Evolutionary conservation across 768 basidiomycete genomes (phyloP), one percentile per base, ranked within the genome.

Genomic region (Thelephora ganbajun): DNA sequence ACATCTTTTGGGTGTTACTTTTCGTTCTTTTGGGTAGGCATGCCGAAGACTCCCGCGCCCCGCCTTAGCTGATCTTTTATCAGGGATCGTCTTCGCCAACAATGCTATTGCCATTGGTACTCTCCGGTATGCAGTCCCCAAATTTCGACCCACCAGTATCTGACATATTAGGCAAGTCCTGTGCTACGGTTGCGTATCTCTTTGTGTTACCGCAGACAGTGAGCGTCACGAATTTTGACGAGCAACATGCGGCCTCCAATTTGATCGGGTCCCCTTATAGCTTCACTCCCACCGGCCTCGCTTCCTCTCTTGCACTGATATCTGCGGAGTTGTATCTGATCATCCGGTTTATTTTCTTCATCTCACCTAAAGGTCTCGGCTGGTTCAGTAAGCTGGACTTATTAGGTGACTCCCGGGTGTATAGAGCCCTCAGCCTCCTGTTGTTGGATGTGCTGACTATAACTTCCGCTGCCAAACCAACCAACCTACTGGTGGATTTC

Each of bases 381-480:
- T 51, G 49, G 45, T 53, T 50, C 33, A 53, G 47, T 46, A 49
- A 45, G 52, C 47, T 47, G 33, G n/a, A n/a, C 11, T 43, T 47
- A 43, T 34, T 66, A 6, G 48, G 48, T 35, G 67, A 68, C 50
- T 49, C 61, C 16, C 54, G 61, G 16, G 53, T 69, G 19, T 50
- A 61, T 14, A 59, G 64, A 42, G 61, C 63, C 3, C 14, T 62
- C n/a, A 65, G 69, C 33, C 62, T 74, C n/a, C 42, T 74, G 23
- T 37, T 70, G 7, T 58, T 72, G 2, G 71, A 74, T 34, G 47
- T 70, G 13, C 48, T 71, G n/a, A 66, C 64, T 1, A 47, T 70
- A 33, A 66, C 65, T 2, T 68, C 70, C 22, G 56, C 58, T 35
- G 59, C 62, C 12, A 56, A 58, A 4, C 50, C 52, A 35, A 66